phyloP scores from a whole-genome alignment of 805 yeast species.

The Starmera pachycereana region DNA sequence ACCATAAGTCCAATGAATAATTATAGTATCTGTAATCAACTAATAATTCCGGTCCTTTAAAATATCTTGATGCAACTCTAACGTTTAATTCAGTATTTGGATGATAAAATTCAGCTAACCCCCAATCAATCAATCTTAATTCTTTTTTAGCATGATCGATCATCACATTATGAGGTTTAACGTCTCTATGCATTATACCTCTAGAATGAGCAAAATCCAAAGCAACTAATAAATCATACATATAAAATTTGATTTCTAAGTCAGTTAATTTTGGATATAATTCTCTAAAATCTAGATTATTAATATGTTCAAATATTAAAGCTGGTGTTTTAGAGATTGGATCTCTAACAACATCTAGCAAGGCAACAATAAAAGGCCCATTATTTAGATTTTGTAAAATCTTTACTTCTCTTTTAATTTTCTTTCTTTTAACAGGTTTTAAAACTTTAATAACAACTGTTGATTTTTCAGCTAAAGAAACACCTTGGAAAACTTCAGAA shows the following conservation, averaged over 20 bases:
- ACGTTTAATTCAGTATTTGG: slow-evolving; percentile 85
- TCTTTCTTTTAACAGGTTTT: slow-evolving; percentile 88
- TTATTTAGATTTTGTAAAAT: slow-evolving; percentile 76
- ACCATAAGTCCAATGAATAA: slow-evolving; percentile 85
- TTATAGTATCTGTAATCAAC: slow-evolving; percentile 79
- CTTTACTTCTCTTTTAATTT: slow-evolving; percentile 83
- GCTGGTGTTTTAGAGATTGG: slow-evolving; percentile 81
- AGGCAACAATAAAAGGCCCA: slow-evolving; percentile 71
- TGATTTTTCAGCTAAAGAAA: slow-evolving; percentile 48
- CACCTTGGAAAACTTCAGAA: slow-evolving; percentile 87
- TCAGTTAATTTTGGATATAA: slow-evolving; percentile 74
- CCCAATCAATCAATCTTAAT: slow-evolving; percentile 86
- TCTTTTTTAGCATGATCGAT: slow-evolving; percentile 61
- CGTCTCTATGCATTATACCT: slow-evolving; percentile 94
- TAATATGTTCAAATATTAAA: slow-evolving; percentile 73
- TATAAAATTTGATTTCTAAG: slow-evolving; percentile 70
- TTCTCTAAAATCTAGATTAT: slow-evolving; percentile 79
- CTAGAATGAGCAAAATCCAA: slow-evolving; percentile 83
- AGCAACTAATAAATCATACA: slow-evolving; percentile 73
- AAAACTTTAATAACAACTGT: slow-evolving; percentile 82
- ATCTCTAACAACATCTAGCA: slow-evolving; percentile 82
- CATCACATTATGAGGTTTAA: slow-evolving; percentile 90
- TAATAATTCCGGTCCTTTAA: slow-evolving; percentile 85
- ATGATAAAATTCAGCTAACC: slow-evolving; percentile 87
- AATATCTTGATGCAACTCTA: slow-evolving; percentile 84